These are phyloP conservation scores for Russula sp. DNA, from an alignment of 768 basidiomycete species.

Conservation along the genomic window DNA sequence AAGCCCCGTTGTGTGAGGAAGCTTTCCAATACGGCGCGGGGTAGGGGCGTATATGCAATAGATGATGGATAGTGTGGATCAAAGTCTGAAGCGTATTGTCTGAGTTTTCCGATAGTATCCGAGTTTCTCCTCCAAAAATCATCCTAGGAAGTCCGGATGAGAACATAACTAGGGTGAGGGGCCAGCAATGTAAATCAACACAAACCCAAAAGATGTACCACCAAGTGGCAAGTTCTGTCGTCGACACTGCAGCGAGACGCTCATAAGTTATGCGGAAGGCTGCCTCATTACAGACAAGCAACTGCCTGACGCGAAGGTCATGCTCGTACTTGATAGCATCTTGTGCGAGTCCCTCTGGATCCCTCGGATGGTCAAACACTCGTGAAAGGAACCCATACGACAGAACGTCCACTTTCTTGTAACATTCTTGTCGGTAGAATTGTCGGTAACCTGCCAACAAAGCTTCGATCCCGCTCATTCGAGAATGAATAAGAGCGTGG, in stretches of 20 bases:
- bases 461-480: conserved; percentile 46
- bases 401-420: conserved; percentile 51
- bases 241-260: conserved; percentile 50
- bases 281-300: conserved; percentile 47
- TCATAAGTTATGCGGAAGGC: conserved; percentile 52
- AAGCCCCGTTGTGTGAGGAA: conserved; percentile 65
- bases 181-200: not conserved
- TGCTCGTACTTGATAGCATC: conserved; percentile 49
- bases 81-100: conserved; percentile 55
- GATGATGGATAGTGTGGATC: conserved; percentile 68
- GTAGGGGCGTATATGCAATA: conserved; percentile 68
- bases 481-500: conserved; percentile 46
- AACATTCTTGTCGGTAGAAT: conserved; percentile 48
- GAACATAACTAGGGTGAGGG: not conserved
- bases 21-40: conserved; percentile 58
- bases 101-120: conserved; percentile 51
- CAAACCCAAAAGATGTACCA: conserved; percentile 81
- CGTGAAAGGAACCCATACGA: conserved; percentile 60
- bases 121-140: conserved; percentile 73
- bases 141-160: conserved; percentile 46
- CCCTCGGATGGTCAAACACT: conserved; percentile 57
- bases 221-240: conserved; percentile 55
- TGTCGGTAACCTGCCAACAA: conserved; percentile 51
- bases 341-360: conserved; percentile 44
- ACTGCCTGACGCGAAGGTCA: conserved; percentile 53